Conservation (phyloP, 1,284 basidiomycete species). For the Peniophora sp. region DNA sequence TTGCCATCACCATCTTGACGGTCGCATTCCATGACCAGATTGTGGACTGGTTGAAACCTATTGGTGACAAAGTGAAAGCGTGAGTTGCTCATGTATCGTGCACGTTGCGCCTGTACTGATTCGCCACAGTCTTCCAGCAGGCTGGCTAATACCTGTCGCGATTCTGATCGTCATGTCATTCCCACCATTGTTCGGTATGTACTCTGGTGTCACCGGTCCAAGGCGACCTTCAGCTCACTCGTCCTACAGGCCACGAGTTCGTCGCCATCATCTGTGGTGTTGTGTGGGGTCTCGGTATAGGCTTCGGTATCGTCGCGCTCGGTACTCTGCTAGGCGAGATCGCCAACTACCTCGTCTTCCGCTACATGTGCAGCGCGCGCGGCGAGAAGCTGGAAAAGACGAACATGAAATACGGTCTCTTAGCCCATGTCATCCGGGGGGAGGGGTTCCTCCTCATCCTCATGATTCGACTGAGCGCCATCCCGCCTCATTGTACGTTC, state of each 20-base stretch:
- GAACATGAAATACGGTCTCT: slow-evolving; percentile 69
- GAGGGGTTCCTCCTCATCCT: slow-evolving; percentile 76
- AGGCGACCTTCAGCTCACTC: slow-evolving; percentile 63
- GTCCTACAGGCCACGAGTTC: slow-evolving; percentile 65
- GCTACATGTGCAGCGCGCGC: slow-evolving; percentile 22
- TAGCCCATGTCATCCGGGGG: slow-evolving; percentile 69
- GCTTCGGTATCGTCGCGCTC: slow-evolving; percentile 59
- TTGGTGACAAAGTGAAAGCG: not conserved
- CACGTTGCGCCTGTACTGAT: not conserved
- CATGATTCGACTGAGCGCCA: slow-evolving; percentile 69
- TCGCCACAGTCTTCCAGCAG: slow-evolving; percentile 24
- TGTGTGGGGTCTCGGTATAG: slow-evolving; percentile 66
- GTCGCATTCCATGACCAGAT: not conserved
- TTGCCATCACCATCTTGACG: not conserved
- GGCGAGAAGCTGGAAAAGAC: slow-evolving; percentile 68
- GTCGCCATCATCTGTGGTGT: slow-evolving; percentile 69
- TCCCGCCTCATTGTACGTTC: slow-evolving; percentile 65
- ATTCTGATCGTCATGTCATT: slow-evolving; percentile 71
- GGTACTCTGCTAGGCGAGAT: slow-evolving; percentile 65
- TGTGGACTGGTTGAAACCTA: not conserved
- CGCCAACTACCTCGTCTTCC: slow-evolving; percentile 49
- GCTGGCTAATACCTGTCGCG: slow-evolving; percentile 78
- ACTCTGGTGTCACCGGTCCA: slow-evolving; percentile 60
- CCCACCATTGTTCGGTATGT: slow-evolving; percentile 48
- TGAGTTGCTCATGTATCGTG: not conserved